Percentiles rank a stretch among this genome's conserved stretches.
These are phyloP conservation scores for Erysimum pusillum DNA, from an alignment of 441 rosid genomes.

Conservation along the genomic window DNA sequence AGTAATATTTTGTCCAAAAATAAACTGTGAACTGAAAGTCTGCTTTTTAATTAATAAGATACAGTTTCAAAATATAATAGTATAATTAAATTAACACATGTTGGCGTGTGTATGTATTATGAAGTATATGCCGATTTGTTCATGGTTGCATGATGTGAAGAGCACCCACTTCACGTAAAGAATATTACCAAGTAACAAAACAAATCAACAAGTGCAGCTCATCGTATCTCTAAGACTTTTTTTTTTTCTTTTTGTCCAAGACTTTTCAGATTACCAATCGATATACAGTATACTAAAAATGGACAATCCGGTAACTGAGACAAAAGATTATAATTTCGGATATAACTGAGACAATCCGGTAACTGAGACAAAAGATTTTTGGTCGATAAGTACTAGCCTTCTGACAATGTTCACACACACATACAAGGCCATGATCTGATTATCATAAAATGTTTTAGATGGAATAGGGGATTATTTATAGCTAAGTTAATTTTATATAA, in stretches of 20 bases:
- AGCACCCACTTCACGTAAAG: constrained; percentile 49
- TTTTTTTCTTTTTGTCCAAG: background rate
- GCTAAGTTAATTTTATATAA: constrained; percentile 26
- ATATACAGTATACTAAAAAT: background rate
- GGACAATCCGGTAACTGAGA: background rate
- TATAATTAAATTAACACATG: constrained; percentile 28
- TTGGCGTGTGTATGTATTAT: constrained; percentile 40
- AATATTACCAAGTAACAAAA: constrained; percentile 39
- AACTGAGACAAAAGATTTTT: background rate
- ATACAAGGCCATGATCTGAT: constrained; percentile 1
- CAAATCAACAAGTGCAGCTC: constrained; percentile 45
- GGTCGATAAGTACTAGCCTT: constrained; percentile 4
- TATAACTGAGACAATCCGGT: background rate
- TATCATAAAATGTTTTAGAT: background rate
- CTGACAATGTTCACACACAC: constrained; percentile 30
- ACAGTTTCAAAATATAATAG: constrained; percentile 9
- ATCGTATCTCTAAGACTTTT: constrained; percentile 33
- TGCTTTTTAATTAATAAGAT: background rate
- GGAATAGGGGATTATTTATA: constrained; percentile 14
- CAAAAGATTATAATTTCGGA: background rate
- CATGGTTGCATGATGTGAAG: constrained; percentile 50
- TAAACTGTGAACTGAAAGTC: constrained; percentile 16
- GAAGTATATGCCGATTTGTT: constrained; percentile 36
- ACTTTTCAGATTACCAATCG: constrained; percentile 18
- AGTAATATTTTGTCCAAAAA: constrained; percentile 5